Percentiles rank a stretch among this genome's conserved stretches.
Conservation (phyloP, 768 basidiomycete species). For the Tricholoma terreum region DNA sequence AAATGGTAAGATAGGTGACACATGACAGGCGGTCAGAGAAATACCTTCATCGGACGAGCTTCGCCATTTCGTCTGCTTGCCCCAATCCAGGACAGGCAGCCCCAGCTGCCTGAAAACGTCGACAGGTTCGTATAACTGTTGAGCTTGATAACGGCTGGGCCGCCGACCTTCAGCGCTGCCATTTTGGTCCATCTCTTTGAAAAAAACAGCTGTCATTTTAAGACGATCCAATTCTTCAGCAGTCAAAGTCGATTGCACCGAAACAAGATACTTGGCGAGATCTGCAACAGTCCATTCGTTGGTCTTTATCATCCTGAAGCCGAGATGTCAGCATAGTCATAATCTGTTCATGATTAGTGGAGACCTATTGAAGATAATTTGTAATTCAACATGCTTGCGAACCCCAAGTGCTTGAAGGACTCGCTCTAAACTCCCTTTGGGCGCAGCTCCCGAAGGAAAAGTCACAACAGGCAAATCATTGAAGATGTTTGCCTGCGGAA, state of each 20-base stretch:
- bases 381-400: constrained; percentile 87
- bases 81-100: constrained; percentile 89
- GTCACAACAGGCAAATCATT: constrained; percentile 81
- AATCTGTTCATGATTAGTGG: constrained; percentile 10
- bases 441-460: constrained; percentile 55
- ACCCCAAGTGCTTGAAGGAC: constrained; percentile 75
- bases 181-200: constrained; percentile 41
- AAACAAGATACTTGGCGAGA: constrained; percentile 83
- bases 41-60: constrained; percentile 82
- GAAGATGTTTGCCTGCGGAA: constrained; percentile 83
- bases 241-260: constrained; percentile 59
- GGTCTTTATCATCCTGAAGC: constrained; percentile 78
- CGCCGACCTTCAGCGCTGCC: constrained; percentile 27
- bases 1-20: background rate
- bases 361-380: constrained; percentile 87
- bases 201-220: constrained; percentile 76
- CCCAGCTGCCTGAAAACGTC: constrained; percentile 68
- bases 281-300: constrained; percentile 89
- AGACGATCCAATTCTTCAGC: constrained; percentile 46
- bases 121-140: constrained; percentile 82
- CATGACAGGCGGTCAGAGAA: constrained; percentile 5
- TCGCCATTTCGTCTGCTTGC: constrained; percentile 73
- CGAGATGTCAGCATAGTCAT: background rate
- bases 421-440: constrained; percentile 74
- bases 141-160: constrained; percentile 53